Conservation (phyloP, 73 alveolate species). For the Effrenium voratum region DNA sequence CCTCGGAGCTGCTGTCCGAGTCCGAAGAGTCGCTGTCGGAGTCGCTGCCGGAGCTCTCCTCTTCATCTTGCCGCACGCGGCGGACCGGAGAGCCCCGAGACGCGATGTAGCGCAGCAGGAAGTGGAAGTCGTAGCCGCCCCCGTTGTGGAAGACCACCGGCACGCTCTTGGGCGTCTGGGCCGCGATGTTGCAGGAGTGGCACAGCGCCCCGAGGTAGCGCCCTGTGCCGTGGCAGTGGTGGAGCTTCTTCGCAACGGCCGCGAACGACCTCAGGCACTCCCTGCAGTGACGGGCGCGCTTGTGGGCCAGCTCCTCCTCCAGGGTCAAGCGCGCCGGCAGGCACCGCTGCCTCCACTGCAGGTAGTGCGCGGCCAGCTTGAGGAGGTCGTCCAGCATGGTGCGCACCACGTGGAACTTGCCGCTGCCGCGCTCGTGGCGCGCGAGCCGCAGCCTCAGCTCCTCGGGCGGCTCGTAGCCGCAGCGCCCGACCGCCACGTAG, state of each 20-base stretch:
- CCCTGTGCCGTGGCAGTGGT: not conserved
- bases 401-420: not conserved
- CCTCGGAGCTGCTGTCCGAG: too few species aligned
- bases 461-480: not conserved
- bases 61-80: too few species aligned
- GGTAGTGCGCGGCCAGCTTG: not conserved
- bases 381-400: not conserved
- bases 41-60: too few species aligned
- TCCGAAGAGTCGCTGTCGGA: too few species aligned
- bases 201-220: not conserved
- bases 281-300: not conserved
- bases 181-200: not conserved
- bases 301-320: conserved; percentile 13
- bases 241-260: not conserved
- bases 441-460: not conserved
- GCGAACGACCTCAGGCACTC: not conserved
- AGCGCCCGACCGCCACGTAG: conserved; percentile 4
- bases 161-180: not conserved
- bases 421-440: not conserved
- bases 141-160: conserved; percentile 14
- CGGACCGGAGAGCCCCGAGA: too few species aligned
- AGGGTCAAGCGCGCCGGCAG: not conserved
- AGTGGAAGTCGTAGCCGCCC: not conserved
- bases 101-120: not conserved
- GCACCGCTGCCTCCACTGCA: conserved; percentile 16